A percentile compares a stretch with the other conserved stretches of the same genome.
These are phyloP conservation scores for Echria macrotheca DNA, from an alignment of 495 filamentous ascomycete species.

Conservation along the genomic window DNA sequence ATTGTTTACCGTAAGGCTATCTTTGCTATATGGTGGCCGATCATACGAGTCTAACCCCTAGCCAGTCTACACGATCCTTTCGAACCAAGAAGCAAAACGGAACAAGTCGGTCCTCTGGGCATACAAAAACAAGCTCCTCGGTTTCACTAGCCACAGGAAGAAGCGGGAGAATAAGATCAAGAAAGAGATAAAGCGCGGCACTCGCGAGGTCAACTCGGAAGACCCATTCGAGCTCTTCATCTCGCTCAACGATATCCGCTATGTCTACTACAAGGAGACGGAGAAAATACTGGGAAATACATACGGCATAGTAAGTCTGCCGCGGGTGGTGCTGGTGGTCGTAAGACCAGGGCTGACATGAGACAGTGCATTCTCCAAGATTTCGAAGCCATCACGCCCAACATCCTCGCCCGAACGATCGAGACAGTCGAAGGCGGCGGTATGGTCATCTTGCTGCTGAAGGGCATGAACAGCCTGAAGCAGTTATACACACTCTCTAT, in stretches of 20 bases:
- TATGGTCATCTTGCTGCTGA: conserved; percentile 81
- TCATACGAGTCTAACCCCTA: too few relatives aligned
- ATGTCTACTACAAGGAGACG: conserved; percentile 99
- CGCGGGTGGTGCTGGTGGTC: too few relatives aligned
- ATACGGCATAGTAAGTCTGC: conserved; percentile 72
- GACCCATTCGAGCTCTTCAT: conserved; percentile 98
- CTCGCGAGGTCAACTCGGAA: conserved; percentile 88
- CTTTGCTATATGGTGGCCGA: neutral
- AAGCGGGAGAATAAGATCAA: conserved; percentile 98
- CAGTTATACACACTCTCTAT: conserved; percentile 96
- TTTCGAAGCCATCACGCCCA: conserved; percentile 96
- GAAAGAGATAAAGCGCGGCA: conserved; percentile 94
- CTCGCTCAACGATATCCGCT: conserved; percentile 92
- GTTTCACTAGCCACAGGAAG: conserved; percentile 87
- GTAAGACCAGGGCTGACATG: conserved; percentile 10
- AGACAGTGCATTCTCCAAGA: conserved; percentile 82
- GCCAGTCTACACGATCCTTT: conserved; percentile 86
- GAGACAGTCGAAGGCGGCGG: conserved; percentile 98
- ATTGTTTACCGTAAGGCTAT: conserved; percentile 62
- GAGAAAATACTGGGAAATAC: conserved; percentile 99
- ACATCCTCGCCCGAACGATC: conserved; percentile 87
- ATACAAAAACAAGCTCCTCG: conserved; percentile 97
- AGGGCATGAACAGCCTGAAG: conserved; percentile 95
- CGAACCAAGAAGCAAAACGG: conserved; percentile 80
- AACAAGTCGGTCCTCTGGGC: conserved; percentile 98